Base-by-base conservation (phyloP, 2,329 filamentous ascomycete species). In the Colletotrichum tropicicola region DNA sequence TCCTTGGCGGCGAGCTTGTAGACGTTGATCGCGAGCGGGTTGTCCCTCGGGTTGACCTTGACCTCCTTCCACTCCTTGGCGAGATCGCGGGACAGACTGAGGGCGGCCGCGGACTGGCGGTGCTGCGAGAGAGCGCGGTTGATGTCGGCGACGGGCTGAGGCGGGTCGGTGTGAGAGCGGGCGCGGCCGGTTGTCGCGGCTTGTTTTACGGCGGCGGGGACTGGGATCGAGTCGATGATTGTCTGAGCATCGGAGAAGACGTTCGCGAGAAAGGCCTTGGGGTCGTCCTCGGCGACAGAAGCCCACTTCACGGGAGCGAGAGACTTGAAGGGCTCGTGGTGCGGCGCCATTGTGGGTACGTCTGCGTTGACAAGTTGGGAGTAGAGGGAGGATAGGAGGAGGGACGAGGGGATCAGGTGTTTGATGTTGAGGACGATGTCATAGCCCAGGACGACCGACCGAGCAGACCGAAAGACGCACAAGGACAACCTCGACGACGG, bases 11-110 rank as follows among this genome's bases (percentile, higher is more conserved):
- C 80, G 65, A 96, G 84, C 76, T 97, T 97, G 80, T 92, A 97
- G 23, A 98, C 89, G 59, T 83, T 85, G 67, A 98, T 89, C 0
- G 85, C 89, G 8, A 93, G 82, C 0, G 93, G 92, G 72, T 97
- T 96, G 19, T 94, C 90, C 69, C 85, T 89, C 3, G 86, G 78
- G 43, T 85, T 88, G 59, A 93, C 78, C 77, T 93, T 95, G 72
- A 94, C 80, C 43, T 93, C 91, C 76, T 97, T 97, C 94, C 95
- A 98, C 77, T 93, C 87, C 73, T 92, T 92, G 63, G 90, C 89
- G n/a, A 97, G 79, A 19, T 85, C 79, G 27, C 80, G 81, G 30
- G 88, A 72, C 15, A 76, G 70, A 25, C 68, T 82, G n/a, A 87
- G 78, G 8, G 84, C 77, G 21, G 84, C 78, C 3, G 85, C 79